These are phyloP conservation scores for Pseudozyma sp. DNA, from an alignment of 1,284 basidiomycete species.

Conservation along the genomic window DNA sequence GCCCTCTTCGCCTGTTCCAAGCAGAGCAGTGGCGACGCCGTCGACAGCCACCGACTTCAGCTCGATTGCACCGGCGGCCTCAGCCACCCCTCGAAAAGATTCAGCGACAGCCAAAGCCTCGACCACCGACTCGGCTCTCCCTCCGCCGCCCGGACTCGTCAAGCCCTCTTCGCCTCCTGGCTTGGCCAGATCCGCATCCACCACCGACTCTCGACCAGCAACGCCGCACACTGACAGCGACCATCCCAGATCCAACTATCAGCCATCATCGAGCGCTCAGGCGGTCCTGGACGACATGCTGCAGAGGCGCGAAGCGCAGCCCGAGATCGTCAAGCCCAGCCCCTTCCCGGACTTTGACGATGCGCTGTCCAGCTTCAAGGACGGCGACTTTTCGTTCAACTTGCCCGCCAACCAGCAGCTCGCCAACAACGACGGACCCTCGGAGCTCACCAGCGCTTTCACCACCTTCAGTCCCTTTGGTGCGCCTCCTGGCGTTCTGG, in stretches of 20 bases:
- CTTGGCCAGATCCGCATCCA: constrained; percentile 51
- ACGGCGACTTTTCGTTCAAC: constrained; percentile 66
- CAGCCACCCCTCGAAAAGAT: constrained; percentile 20
- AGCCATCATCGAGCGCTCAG: constrained; percentile 85
- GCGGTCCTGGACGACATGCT: constrained; percentile 85
- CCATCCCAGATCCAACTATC: constrained; percentile 76
- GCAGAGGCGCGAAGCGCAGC: constrained; percentile 78
- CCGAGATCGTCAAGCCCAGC: constrained; percentile 73
- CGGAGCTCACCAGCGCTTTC: constrained; percentile 44
- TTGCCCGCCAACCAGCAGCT: constrained; percentile 44
- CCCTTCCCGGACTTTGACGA: constrained; percentile 66
- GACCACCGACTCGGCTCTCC: constrained; percentile 12
- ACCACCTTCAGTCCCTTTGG: constrained; percentile 45
- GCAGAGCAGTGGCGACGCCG: constrained; percentile 41
- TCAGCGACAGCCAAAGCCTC: constrained; percentile 10
- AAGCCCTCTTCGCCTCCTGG: constrained; percentile 44
- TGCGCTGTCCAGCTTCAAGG: constrained; percentile 57
- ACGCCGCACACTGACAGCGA: constrained; percentile 75
- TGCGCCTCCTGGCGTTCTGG: constrained; percentile 37
- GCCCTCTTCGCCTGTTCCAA: constrained; percentile 35
- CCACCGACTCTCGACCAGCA: constrained; percentile 71
- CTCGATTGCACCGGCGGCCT: constrained; percentile 6
- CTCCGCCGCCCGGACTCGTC: constrained; percentile 61
- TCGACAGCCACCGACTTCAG: constrained; percentile 6
- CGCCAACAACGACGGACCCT: constrained; percentile 29